These are phyloP conservation scores for Penicillium samsonianum DNA, from an alignment of 495 filamentous ascomycete species.

Conservation along the genomic window DNA sequence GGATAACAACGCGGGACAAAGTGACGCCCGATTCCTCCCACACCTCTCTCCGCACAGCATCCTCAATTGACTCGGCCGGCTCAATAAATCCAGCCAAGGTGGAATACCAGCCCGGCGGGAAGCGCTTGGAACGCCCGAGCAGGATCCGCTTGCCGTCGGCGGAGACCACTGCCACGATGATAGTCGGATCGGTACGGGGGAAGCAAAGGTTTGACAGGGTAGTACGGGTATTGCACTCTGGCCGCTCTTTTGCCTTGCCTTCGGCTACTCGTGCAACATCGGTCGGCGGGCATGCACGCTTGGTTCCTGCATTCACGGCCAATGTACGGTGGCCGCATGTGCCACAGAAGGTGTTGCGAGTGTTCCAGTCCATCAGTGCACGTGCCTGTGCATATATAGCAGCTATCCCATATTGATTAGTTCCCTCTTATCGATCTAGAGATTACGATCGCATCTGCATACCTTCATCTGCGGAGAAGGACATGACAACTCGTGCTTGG, in stretches of 20 bases:
- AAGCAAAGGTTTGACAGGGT: conserved; percentile 78
- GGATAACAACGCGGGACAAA: conserved; percentile 84
- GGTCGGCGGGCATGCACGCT: conserved; percentile 82
- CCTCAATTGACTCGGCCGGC: conserved; percentile 91
- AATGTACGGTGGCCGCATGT: conserved; percentile 83
- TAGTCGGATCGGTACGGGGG: conserved; percentile 91
- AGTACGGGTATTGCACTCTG: conserved; percentile 70
- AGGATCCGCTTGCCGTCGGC: conserved; percentile 72
- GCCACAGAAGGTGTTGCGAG: conserved; percentile 86
- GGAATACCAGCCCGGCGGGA: conserved; percentile 81
- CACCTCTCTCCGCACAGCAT: conserved; percentile 90
- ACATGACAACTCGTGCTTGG: conserved; percentile 58
- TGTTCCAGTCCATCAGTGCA: conserved; percentile 92
- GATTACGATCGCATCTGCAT: conserved; percentile 12
- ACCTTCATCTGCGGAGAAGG: conserved; percentile 63
- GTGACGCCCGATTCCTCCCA: conserved; percentile 92
- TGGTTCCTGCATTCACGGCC: conserved; percentile 85
- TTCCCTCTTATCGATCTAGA: neutral
- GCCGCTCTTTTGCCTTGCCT: conserved; percentile 51
- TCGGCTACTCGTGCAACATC: conserved; percentile 54
- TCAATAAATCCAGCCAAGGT: conserved; percentile 95
- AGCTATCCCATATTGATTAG: conserved; percentile 49
- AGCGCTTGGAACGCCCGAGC: conserved; percentile 81
- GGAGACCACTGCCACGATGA: conserved; percentile 90
- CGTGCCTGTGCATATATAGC: conserved; percentile 91